Evolutionary conservation across 2,329 filamentous ascomycete genomes (phyloP).

Genomic region (Fragosphaeria purpurea): DNA sequence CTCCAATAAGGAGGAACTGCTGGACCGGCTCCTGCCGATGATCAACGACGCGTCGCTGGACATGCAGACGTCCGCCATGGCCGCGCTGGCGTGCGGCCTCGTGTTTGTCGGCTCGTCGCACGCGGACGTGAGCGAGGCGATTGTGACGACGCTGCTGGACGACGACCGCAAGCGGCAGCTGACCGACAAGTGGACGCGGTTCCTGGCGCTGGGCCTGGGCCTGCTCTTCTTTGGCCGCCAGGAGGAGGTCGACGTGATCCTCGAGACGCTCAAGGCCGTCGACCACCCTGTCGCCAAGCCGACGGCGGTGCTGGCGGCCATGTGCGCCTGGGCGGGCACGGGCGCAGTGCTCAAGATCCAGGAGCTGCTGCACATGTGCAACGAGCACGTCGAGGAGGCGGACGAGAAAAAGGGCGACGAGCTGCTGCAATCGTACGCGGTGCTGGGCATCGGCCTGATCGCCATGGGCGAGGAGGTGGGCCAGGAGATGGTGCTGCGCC

Average conservation of each 20-base stretch:
- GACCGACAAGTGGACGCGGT: constrained; percentile 97
- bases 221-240: constrained; percentile 93
- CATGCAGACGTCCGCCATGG: constrained; percentile 96
- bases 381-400: constrained; percentile 89
- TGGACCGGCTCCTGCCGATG: constrained; percentile 76
- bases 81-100: constrained; percentile 79
- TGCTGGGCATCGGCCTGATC: constrained; percentile 85
- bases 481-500: constrained; percentile 95
- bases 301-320: constrained; percentile 88
- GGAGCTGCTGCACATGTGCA: constrained; percentile 94
- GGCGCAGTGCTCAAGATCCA: constrained; percentile 96
- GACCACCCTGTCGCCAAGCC: constrained; percentile 95
- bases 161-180: constrained; percentile 84
- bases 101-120: constrained; percentile 90
- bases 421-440: constrained; percentile 89
- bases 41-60: constrained; percentile 74
- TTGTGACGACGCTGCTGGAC: constrained; percentile 86
- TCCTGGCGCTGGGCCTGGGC: constrained; percentile 87
- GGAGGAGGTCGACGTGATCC: constrained; percentile 95
- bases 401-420: constrained; percentile 95
- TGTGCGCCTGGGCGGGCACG: constrained; percentile 96
- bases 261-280: constrained; percentile 93
- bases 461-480: constrained; percentile 98
- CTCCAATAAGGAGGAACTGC: constrained; percentile 81
- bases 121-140: constrained; percentile 81